Base-by-base conservation (phyloP, 352 stramenopile genomes). In the Phytophthora boehmeriae region DNA sequence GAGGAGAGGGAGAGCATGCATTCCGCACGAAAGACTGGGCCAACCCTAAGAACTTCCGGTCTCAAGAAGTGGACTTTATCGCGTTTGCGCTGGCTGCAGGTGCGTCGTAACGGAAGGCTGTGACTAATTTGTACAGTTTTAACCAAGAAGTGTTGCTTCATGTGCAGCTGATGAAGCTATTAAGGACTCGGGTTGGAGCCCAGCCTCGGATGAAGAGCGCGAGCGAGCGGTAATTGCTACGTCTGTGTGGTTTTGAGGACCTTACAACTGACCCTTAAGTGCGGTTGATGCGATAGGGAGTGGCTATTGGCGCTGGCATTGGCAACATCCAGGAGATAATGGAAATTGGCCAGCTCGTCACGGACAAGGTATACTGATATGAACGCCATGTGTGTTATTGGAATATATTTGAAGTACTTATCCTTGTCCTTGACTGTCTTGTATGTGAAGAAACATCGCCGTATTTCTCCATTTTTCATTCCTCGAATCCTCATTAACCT, bases 391-490 rank as follows among this genome's bases (percentile, higher is more conserved):
- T 34, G n/a, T 38, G 38, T 25, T 42, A 25, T 17, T 53, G 11
- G 14, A 5, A 10, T 39, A 25, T 47, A 25, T 14, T 34, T 1
- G 0, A 25, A 30, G 44, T 8, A n/a, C 8, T 20, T 30, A n/a
- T 62, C 19, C 28, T 43, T 34, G 19, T 16, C 8, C 22, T 54
- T 57, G 17, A 32, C 39, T 57, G 25, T 19, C 25, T 51, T 46
- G 17, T 39, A 36, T 20, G 42, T 32, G 19, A 17, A 94, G 86
- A 93, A 93, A 78, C 88, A 93, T 41, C 83, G 89, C n/a, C 83
- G 92, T 19, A 76, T 98, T 8, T 97, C 85, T 4, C 95, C 95
- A 0, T 98, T 97, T 53, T 98, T 98, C 74, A 90, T 98, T 30
- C 93, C 95, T 2, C 85, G 93, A 6, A 92, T 98, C 53, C 80